These are phyloP conservation scores for Eimeria tenella DNA, from an alignment of 169 alveolate genomes.

Conservation along the genomic window DNA sequence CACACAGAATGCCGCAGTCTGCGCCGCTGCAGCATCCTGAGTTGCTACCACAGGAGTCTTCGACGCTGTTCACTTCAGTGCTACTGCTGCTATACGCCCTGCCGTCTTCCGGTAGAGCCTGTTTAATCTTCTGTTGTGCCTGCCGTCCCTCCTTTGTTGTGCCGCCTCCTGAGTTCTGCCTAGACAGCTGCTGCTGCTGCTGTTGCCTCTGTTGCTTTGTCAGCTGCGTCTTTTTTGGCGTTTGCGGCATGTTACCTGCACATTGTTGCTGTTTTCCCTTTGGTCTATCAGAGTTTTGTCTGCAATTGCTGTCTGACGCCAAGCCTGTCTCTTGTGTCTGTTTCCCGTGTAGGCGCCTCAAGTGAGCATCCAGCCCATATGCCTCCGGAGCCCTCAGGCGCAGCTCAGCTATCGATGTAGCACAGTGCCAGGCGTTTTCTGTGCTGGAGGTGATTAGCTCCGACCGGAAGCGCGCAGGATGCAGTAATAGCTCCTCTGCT, in stretches of 20 bases:
- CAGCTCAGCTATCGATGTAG: constrained; percentile 15
- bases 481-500: neutral
- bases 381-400: constrained; percentile 10
- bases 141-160: neutral
- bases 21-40: constrained; percentile 8
- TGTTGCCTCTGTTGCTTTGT: neutral
- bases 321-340: neutral
- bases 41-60: constrained; percentile 26
- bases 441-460: neutral
- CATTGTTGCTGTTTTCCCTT: neutral
- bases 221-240: neutral
- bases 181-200: constrained; percentile 5
- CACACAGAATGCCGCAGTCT: neutral
- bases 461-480: constrained; percentile 38
- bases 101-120: neutral
- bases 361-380: constrained; percentile 2
- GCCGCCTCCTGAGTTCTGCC: neutral
- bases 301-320: neutral
- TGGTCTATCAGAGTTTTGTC: neutral
- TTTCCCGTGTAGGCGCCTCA: neutral
- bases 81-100: constrained; percentile 36
- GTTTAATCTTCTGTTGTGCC: neutral
- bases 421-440: neutral
- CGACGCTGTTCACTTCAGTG: constrained; percentile 20
- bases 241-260: neutral